Percentiles rank a stretch among this genome's conserved stretches.
These are phyloP conservation scores for Logfia minima DNA, from an alignment of 129 eudicot species.

Conservation along the genomic window DNA sequence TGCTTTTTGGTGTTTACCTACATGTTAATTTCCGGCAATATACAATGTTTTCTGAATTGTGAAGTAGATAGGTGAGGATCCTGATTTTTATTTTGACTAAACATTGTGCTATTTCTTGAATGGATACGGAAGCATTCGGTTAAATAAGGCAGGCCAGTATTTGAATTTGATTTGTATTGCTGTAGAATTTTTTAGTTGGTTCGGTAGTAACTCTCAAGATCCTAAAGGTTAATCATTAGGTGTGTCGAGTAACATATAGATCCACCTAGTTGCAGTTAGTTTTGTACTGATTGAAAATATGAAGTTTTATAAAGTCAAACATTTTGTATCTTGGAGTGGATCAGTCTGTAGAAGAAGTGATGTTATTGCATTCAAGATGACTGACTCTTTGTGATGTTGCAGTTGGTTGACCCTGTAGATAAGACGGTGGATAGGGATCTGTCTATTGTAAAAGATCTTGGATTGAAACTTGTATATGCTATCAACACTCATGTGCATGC, in stretches of 20 bases:
- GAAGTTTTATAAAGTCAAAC: neutral
- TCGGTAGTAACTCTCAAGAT: neutral
- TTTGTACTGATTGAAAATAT: neutral
- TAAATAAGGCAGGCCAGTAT: neutral
- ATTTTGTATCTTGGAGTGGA: neutral
- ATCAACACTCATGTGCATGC: slow-evolving; percentile 98
- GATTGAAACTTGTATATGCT: slow-evolving; percentile 87
- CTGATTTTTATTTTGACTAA: neutral
- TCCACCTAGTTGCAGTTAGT: neutral
- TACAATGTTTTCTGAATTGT: neutral
- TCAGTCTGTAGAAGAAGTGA: neutral
- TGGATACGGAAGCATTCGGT: neutral
- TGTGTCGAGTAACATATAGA: neutral
- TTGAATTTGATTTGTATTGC: neutral
- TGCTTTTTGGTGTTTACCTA: no score
- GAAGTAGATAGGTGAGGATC: slow-evolving; percentile 8
- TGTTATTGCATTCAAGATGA: neutral
- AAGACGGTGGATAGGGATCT: slow-evolving; percentile 87
- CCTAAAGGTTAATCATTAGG: neutral
- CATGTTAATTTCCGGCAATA: slow-evolving; percentile 15
- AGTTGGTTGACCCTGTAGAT: slow-evolving; percentile 97
- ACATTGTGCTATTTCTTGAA: neutral
- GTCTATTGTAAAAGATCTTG: slow-evolving; percentile 72
- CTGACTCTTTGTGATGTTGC: slow-evolving; percentile 23
- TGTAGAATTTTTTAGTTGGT: neutral